Percentiles rank a stretch among this genome's conserved stretches.
These are phyloP conservation scores for Phytophthora tentaculata DNA, from an alignment of 352 stramenopile genomes.

Conservation along the genomic window DNA sequence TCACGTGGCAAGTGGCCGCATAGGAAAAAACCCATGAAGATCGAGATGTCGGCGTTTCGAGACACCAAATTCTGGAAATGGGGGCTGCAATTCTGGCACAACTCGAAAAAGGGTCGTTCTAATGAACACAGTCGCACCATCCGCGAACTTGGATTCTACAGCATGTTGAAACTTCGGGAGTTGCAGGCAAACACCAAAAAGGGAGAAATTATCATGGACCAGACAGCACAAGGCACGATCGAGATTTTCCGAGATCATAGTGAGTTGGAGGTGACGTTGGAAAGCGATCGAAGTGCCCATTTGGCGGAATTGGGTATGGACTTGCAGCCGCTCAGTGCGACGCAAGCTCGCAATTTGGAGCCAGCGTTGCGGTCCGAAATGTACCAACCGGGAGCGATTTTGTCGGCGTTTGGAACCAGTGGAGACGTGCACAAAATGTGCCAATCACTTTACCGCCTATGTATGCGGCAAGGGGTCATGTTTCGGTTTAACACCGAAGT, in stretches of 20 bases:
- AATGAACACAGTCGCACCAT: conserved; percentile 85
- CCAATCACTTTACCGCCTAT: conserved; percentile 79
- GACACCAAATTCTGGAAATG: conserved; percentile 90
- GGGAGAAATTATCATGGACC: conserved; percentile 86
- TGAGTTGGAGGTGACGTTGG: conserved; percentile 73
- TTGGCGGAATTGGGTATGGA: conserved; percentile 82
- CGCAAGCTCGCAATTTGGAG: conserved; percentile 72
- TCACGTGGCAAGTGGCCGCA: conserved; percentile 42
- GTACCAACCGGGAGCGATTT: conserved; percentile 68
- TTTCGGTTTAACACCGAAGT: conserved; percentile 90
- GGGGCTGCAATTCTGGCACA: conserved; percentile 86
- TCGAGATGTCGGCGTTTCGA: conserved; percentile 81
- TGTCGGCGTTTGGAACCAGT: conserved; percentile 85
- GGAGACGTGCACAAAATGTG: conserved; percentile 91
- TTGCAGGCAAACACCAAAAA: conserved; percentile 81
- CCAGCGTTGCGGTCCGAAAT: conserved; percentile 63
- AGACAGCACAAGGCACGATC: conserved; percentile 84
- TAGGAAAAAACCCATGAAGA: conserved; percentile 79
- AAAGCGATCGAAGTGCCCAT: conserved; percentile 75
- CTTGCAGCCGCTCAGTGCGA: conserved; percentile 62
- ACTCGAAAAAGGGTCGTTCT: conserved; percentile 74
- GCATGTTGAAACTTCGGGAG: conserved; percentile 84
- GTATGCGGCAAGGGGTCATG: conserved; percentile 86
- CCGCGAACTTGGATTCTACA: conserved; percentile 87
- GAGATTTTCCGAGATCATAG: conserved; percentile 70